Evolutionary conservation across 306 rosid genomes (phyloP), one percentile per base, ranked within the genome.

Genomic region (Begonia masoniana): DNA sequence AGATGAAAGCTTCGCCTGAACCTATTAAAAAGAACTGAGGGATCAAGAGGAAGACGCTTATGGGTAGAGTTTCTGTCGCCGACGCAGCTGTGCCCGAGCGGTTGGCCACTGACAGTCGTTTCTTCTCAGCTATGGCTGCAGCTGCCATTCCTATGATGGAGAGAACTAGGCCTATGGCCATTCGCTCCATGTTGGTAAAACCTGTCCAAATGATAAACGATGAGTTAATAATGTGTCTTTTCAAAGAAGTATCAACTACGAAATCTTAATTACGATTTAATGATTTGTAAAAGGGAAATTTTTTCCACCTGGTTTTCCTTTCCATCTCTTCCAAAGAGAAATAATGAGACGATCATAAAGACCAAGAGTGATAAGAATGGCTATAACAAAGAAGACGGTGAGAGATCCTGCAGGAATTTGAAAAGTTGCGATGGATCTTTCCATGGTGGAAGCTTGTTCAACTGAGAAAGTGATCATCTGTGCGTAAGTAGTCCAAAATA

Each of bases 401-500:
- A 85, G 85, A 53, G 94, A 82, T 15, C 91, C 97, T 9, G 97
- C 94, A 1, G 95, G 97, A 76, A 85, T 85, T 58, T 85, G 79
- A 67, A 89, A 89, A 42, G 15, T 57, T 0, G 84, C 77, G 0
- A 85, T 11, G 4, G 79, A 72, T 47, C 97, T 78, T 19, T 82
- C 62, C 97, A 89, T 89, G 58, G 94, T 89, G 64, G 91, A 42
- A 24, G 97, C 97, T 79, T 89, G 97, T 63, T 76, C 97, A 47
- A 89, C 97, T 10, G 97, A 85, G 71, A 85, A 89, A 43, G 97
- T 89, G 55, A 89, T 78, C 95, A 89, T 67, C 61, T 89, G 97
- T 15, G 97, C 94, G 10, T 89, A 78, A 3, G 83, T 59, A 42
- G 95, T 89, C 97, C 97, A 89, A 68, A 89, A 89, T 65, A 85